Base-by-base conservation (phyloP, 140 eudicot species). In the Anethum foeniculum region DNA sequence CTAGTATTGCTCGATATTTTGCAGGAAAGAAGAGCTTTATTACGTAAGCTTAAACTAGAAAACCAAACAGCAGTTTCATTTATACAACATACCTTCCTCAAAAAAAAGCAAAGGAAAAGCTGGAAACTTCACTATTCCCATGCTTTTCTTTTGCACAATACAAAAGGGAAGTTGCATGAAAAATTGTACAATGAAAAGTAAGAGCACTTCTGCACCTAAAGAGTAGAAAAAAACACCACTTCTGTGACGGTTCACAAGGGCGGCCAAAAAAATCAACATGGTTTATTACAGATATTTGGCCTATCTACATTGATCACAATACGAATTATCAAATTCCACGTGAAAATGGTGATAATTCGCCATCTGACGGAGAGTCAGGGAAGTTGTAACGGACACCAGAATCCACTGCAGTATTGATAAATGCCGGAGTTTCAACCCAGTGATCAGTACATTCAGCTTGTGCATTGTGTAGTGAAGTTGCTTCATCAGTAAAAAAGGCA, bases 301-400 rank as follows among this genome's bases (percentile, higher is more conserved):
- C 43, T 52, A 77, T 77, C 8, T 78, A 78, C 49, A 77, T 36
- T 9, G 44, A 28, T 54, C 58, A 64, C 81, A 41, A 41, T 16
- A 8, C 1, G n/a, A 23, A 13, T 19, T 21, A 7, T 79, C 48
- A 44, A 19, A 44, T 67, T 67, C 54, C 15, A 30, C 71, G 47
- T 7, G 51, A 1, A 46, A 79, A 79, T 44, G 82, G 44, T 51
- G 65, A 27, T 5, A 43, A 5, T 11, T 79, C 77, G 5, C 82
- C 76, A 47, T 79, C 82, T 0, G 82, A 79, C 1, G 82, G 71
- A 46, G 82, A 79, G 6, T 79, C 82, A 0, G 76, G 21, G 32
- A 79, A 79, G 76, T 19, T 79, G 51, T 67, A 79, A 44, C 46
- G 82, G 32, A 28, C 12, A 16, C 77, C 82, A 28, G 30, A 12